phyloP scores from a whole-genome alignment of 306 rosid genomes.

The Dryas alaskensis region DNA sequence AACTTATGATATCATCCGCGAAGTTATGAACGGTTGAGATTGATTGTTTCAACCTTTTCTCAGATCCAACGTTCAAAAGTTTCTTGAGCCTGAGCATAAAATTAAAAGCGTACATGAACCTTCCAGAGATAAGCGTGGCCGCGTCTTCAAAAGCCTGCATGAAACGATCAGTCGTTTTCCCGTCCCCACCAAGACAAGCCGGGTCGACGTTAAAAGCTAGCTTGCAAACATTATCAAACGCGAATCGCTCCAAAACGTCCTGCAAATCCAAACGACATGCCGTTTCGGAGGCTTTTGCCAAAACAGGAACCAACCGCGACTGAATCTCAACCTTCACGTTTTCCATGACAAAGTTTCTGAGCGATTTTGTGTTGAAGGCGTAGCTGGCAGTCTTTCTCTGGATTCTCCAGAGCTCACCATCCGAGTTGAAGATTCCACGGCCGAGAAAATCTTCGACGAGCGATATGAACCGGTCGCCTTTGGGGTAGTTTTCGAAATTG shows the following conservation, averaged over 20 bases:
- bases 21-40: conserved; percentile 47
- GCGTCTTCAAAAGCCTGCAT: conserved; percentile 69
- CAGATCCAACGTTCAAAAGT: conserved; percentile 48
- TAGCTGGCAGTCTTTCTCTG: conserved; percentile 67
- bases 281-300: conserved; percentile 27
- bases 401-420: conserved; percentile 52
- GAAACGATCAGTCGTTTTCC: conserved; percentile 35
- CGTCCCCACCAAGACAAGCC: conserved; percentile 46
- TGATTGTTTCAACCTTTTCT: conserved; percentile 39
- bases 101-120: conserved; percentile 34
- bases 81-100: conserved; percentile 28
- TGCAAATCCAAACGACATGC: conserved; percentile 47
- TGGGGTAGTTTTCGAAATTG: conserved; percentile 68
- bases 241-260: conserved; percentile 58
- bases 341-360: conserved; percentile 48
- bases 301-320: conserved; percentile 45
- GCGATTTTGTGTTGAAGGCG: conserved; percentile 64
- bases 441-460: conserved; percentile 59
- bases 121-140: conserved; percentile 33
- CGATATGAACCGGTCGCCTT: conserved; percentile 43
- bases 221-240: conserved; percentile 70
- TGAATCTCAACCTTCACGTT: conserved; percentile 47
- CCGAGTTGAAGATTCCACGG: conserved; percentile 65
- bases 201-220: conserved; percentile 62
- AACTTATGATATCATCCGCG: conserved; percentile 49